phyloP scores from a whole-genome alignment of 208 protist genomes.

The Leishmania lainsoni region DNA sequence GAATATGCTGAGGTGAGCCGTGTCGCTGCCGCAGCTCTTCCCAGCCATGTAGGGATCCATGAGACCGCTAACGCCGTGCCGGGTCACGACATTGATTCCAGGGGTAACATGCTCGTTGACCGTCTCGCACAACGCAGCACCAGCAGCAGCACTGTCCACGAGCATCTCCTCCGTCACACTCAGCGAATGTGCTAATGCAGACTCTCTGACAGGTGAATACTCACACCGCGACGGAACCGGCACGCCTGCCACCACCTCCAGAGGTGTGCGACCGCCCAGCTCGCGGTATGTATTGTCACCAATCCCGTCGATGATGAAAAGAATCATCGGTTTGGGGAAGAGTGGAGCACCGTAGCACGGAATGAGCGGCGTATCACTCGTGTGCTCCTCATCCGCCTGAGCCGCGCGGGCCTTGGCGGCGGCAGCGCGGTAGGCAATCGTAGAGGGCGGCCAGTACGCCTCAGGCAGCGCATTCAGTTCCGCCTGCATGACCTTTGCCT shows the following conservation, averaged over 20 bases:
- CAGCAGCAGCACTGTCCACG: neutral
- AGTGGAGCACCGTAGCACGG: constrained; percentile 43
- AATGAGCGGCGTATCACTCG: neutral
- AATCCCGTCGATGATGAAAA: constrained; percentile 82
- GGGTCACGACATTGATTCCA: constrained; percentile 58
- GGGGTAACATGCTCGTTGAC: constrained; percentile 21
- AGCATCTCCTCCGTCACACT: constrained; percentile 18
- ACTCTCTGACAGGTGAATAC: neutral
- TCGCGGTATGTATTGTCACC: constrained; percentile 67
- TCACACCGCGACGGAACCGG: constrained; percentile 6
- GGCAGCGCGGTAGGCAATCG: constrained; percentile 24
- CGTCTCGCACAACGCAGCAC: constrained; percentile 12
- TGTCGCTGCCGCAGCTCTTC: constrained; percentile 74
- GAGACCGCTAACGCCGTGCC: constrained; percentile 57
- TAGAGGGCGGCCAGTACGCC: constrained; percentile 32
- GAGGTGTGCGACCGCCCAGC: constrained; percentile 61
- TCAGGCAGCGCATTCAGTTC: constrained; percentile 35
- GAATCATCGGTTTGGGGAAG: constrained; percentile 50
- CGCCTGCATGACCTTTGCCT: constrained; percentile 21
- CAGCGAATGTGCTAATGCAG: neutral
- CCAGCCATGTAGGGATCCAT: constrained; percentile 77
- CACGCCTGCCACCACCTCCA: constrained; percentile 69
- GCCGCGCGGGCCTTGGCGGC: neutral
- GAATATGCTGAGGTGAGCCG: constrained; percentile 74
- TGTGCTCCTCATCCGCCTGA: neutral